Percentiles rank a stretch among this genome's conserved stretches.
These are phyloP conservation scores for Phialophora chinensis DNA, from an alignment of 2,329 filamentous ascomycete genomes.

Conservation along the genomic window DNA sequence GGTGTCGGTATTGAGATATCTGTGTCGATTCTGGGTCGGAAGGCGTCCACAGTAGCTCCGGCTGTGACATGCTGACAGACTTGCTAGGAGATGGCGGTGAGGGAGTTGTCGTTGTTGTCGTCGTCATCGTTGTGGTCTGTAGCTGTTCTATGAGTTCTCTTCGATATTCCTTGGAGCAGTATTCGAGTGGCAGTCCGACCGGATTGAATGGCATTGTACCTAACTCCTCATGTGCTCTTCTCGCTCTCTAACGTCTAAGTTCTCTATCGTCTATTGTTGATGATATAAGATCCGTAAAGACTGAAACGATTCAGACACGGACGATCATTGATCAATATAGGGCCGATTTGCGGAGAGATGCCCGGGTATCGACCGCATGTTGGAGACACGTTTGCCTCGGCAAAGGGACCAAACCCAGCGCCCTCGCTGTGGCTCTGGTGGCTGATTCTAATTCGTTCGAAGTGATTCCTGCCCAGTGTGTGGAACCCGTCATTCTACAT, in stretches of 20 bases:
- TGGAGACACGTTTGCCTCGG: constrained; percentile 1
- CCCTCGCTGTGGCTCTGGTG: too few species aligned
- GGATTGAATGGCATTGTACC: constrained; percentile 10
- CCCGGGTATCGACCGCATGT: neutral
- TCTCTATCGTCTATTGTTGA: neutral
- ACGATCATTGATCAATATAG: neutral
- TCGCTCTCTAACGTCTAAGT: neutral
- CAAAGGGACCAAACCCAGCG: neutral
- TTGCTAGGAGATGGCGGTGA: too few species aligned
- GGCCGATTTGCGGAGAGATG: neutral
- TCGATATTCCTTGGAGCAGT: constrained; percentile 20
- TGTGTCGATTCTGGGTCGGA: constrained; percentile 33
- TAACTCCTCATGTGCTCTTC: neutral
- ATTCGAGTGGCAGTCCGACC: constrained; percentile 21
- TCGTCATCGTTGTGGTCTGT: neutral
- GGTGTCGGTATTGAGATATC: constrained; percentile 36
- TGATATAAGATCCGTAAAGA: neutral
- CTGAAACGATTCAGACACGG: neutral
- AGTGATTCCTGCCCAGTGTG: neutral
- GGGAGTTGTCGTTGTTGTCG: neutral
- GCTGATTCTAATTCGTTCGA: neutral
- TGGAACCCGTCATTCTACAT: too few species aligned
- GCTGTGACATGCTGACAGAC: neutral
- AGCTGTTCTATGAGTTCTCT: neutral
- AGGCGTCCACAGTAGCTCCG: constrained; percentile 32